Base-by-base conservation (phyloP, 2,329 filamentous ascomycete species). In the Tolypocladium pustulatum region DNA sequence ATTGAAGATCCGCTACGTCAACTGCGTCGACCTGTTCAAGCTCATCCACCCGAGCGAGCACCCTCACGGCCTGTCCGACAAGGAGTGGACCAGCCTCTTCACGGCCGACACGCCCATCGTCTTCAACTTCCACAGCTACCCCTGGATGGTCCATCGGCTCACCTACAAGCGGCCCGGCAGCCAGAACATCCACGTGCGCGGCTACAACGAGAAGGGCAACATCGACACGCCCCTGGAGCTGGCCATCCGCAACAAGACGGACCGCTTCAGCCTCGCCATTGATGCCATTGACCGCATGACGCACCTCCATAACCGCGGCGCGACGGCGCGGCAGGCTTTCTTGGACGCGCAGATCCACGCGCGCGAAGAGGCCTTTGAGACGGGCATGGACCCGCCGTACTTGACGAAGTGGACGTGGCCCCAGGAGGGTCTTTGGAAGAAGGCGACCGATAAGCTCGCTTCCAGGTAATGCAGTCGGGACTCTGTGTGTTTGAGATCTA, bases 91-190 rank as follows among this genome's bases (percentile, higher is more conserved):
- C 17, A 77, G 86, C 43, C 75, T 91, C 63, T 92, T 92, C 78
- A 91, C 88, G 0, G 77, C 79, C 20, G 77, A 90, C 75, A 85
- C 80, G 63, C 89, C 88, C 27, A 77, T 90, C 68, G 84, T 91
- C 68, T 91, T 92, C 78, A 91, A 91, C 76, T 92, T 91, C 82
- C 89, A 92, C 76, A 87, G 84, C 37, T 91, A 92, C 74, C 88
- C 89, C 10, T 91, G 86, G 87, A 78, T 92, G 66, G 82, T 92
- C 56, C 88, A 91, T 75, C 81, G 88, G 56, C 73, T 92, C 64
- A 88, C 87, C 0, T 91, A 91, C 75, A 87, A 88, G 75, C 84
- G 88, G 1, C 85, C 84, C 1, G 88, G 87, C 6, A 83, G 81
- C 69, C 69, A 78, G 53, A 85, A 89, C 71, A 72, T 91, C 62